Evolutionary conservation across 75 land plant genomes (phyloP), one percentile per base, ranked within the genome.

Genomic region (Azolla pinnata): DNA sequence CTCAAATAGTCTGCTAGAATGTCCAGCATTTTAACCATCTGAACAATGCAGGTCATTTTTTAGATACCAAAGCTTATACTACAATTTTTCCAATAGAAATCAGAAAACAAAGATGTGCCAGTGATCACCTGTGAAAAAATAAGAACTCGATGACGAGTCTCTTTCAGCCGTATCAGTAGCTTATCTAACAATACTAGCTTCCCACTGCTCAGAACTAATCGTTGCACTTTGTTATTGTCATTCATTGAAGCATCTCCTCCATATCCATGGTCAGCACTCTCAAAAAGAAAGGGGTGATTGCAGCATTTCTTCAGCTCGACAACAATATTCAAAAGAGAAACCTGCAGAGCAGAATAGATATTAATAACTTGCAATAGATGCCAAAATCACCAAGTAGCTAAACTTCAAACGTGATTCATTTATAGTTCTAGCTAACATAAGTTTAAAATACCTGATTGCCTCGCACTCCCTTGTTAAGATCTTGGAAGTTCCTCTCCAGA

Each of bases 1-100:
- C 92, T 75, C 76, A 95, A 73, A 67, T 95, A 95, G 44, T 95
- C 99, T 19, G 99, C 99, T 31, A 95, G 68, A 33, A 95, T 83
- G 71, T 95, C 99, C 66, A 95, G 66, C 99, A 95, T 90, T 64
- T 73, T 83, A n/a, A 95, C 99, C 99, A 95, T 95, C 99, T 95
- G 85, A 56, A 52, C 2, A 38, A 38, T 14, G 14, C n/a, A 38
- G 14, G 14, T 38, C 42, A 8, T 14, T 38, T 38, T 8, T 8
- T 7, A 38, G 14, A 38, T 8, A 8, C 42, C 42, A 38, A 38
- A 38, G 42, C 42, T 7, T 8, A 7, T 8, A 8, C 7, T 38
- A 38, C 42, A 19, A n/a, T 8, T 5, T 51, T 9, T 51, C 17
- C 7, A 14, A 4, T 54, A 54, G 32, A 54, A 54, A 8, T 5